Percentiles rank a stretch among this genome's conserved stretches.
These are phyloP conservation scores for Sarocladium oryzae DNA, from an alignment of 2,329 filamentous ascomycete species.

Conservation along the genomic window DNA sequence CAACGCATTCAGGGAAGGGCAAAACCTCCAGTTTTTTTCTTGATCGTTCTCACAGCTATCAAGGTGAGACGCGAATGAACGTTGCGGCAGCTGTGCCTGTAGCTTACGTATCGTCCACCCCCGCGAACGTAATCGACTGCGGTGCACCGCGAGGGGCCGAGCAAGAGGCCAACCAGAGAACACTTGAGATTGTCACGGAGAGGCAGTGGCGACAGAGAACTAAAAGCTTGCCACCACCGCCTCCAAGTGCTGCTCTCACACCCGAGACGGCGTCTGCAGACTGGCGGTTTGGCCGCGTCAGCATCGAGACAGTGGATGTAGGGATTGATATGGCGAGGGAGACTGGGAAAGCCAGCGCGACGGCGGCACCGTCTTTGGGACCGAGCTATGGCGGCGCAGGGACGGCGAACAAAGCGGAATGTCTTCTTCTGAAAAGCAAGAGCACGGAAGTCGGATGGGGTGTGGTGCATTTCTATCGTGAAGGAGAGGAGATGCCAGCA, in stretches of 20 bases:
- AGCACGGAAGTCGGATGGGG: conserved; percentile 84
- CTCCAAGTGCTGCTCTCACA: conserved; percentile 36
- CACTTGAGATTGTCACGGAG: conserved; percentile 19
- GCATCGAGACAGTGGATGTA: conserved; percentile 76
- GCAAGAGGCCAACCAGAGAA: conserved; percentile 26
- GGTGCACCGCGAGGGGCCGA: conserved; percentile 32
- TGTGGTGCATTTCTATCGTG: conserved; percentile 87
- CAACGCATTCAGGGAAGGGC: conserved; percentile 35
- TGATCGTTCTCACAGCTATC: not conserved
- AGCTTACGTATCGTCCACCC: conserved; percentile 8
- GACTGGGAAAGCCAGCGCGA: conserved; percentile 32
- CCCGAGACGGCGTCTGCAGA: conserved; percentile 52
- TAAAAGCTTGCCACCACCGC: conserved; percentile 35
- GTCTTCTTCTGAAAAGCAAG: conserved; percentile 61
- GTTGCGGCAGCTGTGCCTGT: not conserved
- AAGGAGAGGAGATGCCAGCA: conserved; percentile 63
- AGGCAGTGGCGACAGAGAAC: conserved; percentile 33
- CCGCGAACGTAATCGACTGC: conserved; percentile 41
- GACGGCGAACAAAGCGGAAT: conserved; percentile 76
- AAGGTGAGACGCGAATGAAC: not conserved
- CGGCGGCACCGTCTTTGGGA: conserved; percentile 45
- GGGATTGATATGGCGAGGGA: conserved; percentile 27
- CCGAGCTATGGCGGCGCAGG: conserved; percentile 54
- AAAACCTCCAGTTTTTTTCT: not conserved
- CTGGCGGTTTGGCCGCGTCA: conserved; percentile 75